Base-by-base conservation (phyloP, 208 protist genomes). In the Trypanosoma scelopori region DNA sequence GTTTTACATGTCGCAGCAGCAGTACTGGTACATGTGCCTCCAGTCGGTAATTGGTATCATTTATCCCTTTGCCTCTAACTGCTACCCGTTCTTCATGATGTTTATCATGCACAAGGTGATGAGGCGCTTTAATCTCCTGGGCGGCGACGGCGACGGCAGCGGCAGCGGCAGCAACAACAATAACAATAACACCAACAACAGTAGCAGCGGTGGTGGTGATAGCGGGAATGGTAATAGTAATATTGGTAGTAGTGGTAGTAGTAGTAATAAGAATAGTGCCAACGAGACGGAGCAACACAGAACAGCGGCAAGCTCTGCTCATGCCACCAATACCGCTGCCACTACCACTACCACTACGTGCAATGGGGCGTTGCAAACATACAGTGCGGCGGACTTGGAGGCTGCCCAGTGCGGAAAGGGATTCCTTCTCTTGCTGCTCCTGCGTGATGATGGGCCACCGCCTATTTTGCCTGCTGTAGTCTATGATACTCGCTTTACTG, bases 21-120 rank as follows among this genome's bases (percentile, higher is more conserved):
- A 89, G 63, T 75, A 74, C 1, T 80, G 71, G 56, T 84, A 78
- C 68, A 52, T 90, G 27, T 79, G 74, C 42, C 60, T 70, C 20
- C 78, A 69, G 41, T 78, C 41, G 22, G 42, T 85, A 27, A 74
- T 84, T 55, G 69, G 65, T 61, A 50, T 79, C 22, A 48, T 86
- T 0, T 58, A 69, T 0, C 82, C 89, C 15, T 62, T 81, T 42
- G 28, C 79, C 27, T 79, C 58, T 25, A 85, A 79, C 64, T 61
- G 66, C 23, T 64, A 73, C 51, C 89, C 89, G 15, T 89, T 95
- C 64, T 23, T 92, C 23, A 58, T 95, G 16, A 88, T 91, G 79
- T 92, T 83, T 63, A 66, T 95, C 43, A 55, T 84, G n/a, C 84
- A 87, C 30, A 80, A 73, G 48, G 55, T 81, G 43, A 43, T 91